A percentile compares a stretch with the other conserved stretches of the same genome.
These are phyloP conservation scores for Liriodendron chinense DNA, from an alignment of 164 flowering plant species.

Conservation along the genomic window DNA sequence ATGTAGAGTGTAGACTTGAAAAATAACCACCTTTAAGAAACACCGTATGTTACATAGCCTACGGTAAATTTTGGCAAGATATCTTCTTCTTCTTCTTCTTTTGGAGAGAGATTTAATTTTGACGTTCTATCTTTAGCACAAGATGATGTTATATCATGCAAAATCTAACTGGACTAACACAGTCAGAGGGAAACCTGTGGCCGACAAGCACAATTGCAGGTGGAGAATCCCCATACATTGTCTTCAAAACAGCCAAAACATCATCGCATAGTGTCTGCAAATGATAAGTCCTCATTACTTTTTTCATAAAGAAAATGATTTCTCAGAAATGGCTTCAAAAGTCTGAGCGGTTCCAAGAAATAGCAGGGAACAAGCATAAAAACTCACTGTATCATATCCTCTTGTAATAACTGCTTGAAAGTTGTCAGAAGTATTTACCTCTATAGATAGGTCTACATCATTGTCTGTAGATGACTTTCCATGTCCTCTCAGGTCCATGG, in stretches of 20 bases:
- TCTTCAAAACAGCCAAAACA: constrained; percentile 74
- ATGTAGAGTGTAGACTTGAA: too few species aligned
- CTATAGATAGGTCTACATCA: constrained; percentile 80
- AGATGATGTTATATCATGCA: not conserved
- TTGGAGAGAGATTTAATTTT: not conserved
- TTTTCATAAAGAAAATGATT: not conserved
- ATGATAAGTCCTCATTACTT: constrained; percentile 6
- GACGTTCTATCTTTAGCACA: not conserved
- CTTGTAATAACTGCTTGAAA: not conserved
- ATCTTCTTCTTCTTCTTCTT: too few species aligned
- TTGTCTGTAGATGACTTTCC: constrained; percentile 81
- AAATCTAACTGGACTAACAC: not conserved
- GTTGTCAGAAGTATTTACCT: constrained; percentile 36
- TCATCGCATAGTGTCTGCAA: constrained; percentile 87
- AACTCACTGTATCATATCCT: not conserved
- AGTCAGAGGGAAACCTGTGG: constrained; percentile 67
- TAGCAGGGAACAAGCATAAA: not conserved
- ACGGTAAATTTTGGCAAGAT: too few species aligned
- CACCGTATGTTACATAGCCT: too few species aligned
- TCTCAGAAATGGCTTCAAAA: not conserved
- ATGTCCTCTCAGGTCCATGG: constrained; percentile 96
- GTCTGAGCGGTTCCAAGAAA: constrained; percentile 1
- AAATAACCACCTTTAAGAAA: too few species aligned
- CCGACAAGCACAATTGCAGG: constrained; percentile 97
- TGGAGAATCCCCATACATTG: constrained; percentile 84